These are phyloP conservation scores for Debaryomycetaceae sp. DNA, from an alignment of 1,139 yeast species.

Conservation along the genomic window DNA sequence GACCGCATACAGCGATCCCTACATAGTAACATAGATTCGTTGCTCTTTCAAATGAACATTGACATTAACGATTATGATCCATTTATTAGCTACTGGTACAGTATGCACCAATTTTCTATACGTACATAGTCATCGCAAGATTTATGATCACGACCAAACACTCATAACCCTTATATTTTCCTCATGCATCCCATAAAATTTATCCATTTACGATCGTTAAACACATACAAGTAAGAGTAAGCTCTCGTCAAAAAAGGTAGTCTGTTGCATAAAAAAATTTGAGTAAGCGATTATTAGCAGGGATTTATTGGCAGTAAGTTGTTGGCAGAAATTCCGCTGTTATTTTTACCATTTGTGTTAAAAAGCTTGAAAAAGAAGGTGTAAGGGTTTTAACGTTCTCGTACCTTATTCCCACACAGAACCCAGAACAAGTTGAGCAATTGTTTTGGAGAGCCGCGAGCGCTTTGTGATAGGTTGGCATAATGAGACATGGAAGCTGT, in stretches of 20 bases:
- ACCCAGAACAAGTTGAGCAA: too few species aligned
- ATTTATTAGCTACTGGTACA: neutral
- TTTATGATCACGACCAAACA: neutral
- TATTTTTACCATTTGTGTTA: too few species aligned
- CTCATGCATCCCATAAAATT: neutral
- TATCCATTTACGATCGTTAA: neutral
- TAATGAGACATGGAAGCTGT: constrained; percentile 22
- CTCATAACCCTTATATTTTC: neutral
- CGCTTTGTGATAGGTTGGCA: neutral
- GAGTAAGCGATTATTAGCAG: too few species aligned
- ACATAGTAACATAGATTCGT: neutral
- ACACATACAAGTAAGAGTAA: too few species aligned
- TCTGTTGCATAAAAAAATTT: too few species aligned
- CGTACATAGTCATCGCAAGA: neutral
- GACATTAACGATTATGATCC: neutral
- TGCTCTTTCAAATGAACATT: neutral
- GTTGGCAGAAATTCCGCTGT: too few species aligned
- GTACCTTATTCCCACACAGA: too few species aligned
- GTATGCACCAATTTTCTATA: neutral
- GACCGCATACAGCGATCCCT: neutral
- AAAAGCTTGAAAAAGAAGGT: too few species aligned
- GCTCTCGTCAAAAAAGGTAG: too few species aligned
- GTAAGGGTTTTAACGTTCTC: too few species aligned
- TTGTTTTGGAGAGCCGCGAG: neutral
- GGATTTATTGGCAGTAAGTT: too few species aligned